phyloP scores from a whole-genome alignment of 2,329 filamentous ascomycete species.

The Blumeriella jaapii region DNA sequence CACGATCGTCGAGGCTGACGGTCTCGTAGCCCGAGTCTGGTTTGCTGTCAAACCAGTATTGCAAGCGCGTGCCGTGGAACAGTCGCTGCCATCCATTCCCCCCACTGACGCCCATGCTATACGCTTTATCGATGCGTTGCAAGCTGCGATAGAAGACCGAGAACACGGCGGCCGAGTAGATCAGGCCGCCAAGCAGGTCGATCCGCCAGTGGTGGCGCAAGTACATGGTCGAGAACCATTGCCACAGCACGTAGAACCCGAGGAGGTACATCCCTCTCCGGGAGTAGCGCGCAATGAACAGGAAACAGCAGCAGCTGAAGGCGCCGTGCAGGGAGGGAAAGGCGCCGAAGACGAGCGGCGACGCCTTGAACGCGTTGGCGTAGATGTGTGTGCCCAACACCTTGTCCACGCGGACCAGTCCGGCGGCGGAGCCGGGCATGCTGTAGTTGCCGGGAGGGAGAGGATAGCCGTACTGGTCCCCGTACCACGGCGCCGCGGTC shows the following conservation, averaged over 20 bases:
- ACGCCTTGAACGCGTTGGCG: conserved; percentile 80
- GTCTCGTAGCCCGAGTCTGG: conserved; percentile 15
- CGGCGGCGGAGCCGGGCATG: conserved; percentile 79
- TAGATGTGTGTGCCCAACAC: conserved; percentile 84
- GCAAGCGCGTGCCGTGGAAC: conserved; percentile 18
- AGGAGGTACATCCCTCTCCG: conserved; percentile 59
- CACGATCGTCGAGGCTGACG: conserved; percentile 9
- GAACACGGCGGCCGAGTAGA: conserved; percentile 66
- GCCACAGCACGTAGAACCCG: conserved; percentile 64
- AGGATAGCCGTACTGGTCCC: conserved; percentile 64
- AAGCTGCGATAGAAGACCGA: conserved; percentile 31
- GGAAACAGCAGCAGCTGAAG: conserved; percentile 87
- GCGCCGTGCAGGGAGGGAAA: conserved; percentile 90
- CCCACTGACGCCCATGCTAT: conserved; percentile 18
- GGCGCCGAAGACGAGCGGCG: conserved; percentile 82
- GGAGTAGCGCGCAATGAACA: conserved; percentile 41
- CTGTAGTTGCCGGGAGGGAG: conserved; percentile 83
- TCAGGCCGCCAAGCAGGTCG: conserved; percentile 73
- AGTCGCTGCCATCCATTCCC: conserved; percentile 23
- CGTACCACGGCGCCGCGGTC: conserved; percentile 91
- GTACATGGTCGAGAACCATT: conserved; percentile 98
- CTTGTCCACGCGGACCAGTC: conserved; percentile 75
- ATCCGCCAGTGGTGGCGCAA: conserved; percentile 92
- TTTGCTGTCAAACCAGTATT: conserved; percentile 19
- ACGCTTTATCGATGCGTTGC: conserved; percentile 21